Evolutionary conservation across 257 asterid species (phyloP).

Genomic region (Orobanche coerulescens): DNA sequence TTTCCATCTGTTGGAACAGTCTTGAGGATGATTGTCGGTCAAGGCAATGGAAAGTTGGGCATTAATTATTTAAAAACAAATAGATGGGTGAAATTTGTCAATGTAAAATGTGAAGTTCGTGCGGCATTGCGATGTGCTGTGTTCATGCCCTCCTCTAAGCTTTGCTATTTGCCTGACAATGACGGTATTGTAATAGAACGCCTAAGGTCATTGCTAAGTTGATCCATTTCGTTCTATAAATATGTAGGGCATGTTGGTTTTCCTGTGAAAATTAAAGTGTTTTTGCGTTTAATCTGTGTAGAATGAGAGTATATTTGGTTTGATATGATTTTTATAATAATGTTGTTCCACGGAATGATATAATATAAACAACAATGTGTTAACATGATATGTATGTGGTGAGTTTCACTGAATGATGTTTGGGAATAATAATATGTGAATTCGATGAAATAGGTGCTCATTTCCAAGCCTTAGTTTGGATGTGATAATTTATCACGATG

Average conservation of each 20-base stretch:
- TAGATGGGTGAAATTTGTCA: slow-evolving; percentile 59
- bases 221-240: not conserved
- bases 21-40: slow-evolving; percentile 49
- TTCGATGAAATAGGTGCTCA: not conserved
- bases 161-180: slow-evolving; percentile 60
- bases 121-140: slow-evolving; percentile 55
- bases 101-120: slow-evolving; percentile 42
- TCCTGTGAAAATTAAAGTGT: not conserved
- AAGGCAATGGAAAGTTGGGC: slow-evolving; percentile 39
- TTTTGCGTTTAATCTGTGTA: not conserved
- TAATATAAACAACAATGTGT: not conserved
- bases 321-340: not conserved
- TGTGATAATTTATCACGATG: not conserved
- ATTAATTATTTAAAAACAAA: slow-evolving; percentile 39
- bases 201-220: slow-evolving; percentile 42
- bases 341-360: not conserved
- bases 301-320: too few relatives aligned
- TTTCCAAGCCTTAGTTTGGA: too few relatives aligned
- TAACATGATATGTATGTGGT: not conserved
- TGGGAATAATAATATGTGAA: not conserved
- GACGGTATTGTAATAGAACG: slow-evolving; percentile 37
- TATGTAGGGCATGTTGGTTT: not conserved
- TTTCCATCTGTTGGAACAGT: slow-evolving; percentile 78
- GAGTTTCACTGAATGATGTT: not conserved
- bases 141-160: slow-evolving; percentile 52